Evolutionary conservation across 805 yeast species (phyloP), one percentile per base, ranked within the genome.

Genomic region (Sugiyamaella qingdaonensis): DNA sequence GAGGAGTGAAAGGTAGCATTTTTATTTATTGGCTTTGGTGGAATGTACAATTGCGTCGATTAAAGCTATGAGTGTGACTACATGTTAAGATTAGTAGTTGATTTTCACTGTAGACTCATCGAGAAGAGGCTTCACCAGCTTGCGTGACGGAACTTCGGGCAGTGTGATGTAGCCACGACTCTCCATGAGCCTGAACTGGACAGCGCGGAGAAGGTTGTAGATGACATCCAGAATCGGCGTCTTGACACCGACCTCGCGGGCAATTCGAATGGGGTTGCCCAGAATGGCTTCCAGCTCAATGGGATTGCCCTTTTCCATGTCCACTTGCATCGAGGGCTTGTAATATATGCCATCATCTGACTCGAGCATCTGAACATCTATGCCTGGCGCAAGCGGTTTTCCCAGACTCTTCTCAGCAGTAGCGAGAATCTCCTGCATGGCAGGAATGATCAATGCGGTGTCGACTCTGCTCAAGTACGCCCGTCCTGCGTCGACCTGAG

Each of bases 301-400:
- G 46, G 82, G 81, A 62, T 85, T 83, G 24, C 82, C 81, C 63
- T 84, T 82, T 48, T 78, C 70, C 18, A 77, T 76, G 63, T 86
- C 94, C 10, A 84, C 85, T 56, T 78, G 70, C 92, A 86, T 86
- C 2, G 90, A 84, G 2, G 92, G 92, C 49, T 76, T 74, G 64
- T 79, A 86, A 68, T 76, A 79, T 34, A 71, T 73, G 10, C 80
- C 81, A 53, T 76, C 85, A 62, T 84, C 86, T 18, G 80, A 73
- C 57, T 80, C 82, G 35, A 81, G 65, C 73, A 81, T 78, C 46
- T 62, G 56, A 27, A 78, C 72, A 54, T 79, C 79, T 18, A 75
- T 66, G n/a, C 69, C 78, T 21, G 67, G 74, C 1, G 81, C 80
- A 32, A 86, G 62, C 10, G 50, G 47, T 37, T 48, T 47, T 10